Evolutionary conservation across 306 rosid genomes (phyloP), one percentile per base, ranked within the genome.

Genomic region (Cicer chorassanicum): DNA sequence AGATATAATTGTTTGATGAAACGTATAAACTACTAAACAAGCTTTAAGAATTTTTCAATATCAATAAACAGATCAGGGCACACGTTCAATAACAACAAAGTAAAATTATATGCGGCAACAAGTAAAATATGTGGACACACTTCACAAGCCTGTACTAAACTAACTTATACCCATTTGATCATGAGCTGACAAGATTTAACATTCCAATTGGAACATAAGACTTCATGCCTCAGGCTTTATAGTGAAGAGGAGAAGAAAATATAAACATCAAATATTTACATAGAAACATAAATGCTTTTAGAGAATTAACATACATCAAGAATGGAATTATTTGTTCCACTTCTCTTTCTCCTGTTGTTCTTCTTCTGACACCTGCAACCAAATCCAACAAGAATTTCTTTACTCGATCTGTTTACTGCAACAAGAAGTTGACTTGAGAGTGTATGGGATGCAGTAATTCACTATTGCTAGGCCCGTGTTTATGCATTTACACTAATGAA

Each of bases 291-390:
- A 50, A 74, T 71, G 81, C 6, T 72, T 49, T 29, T 64, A 38
- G 65, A 49, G 53, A 57, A 29, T 13, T 14, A 76, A 70, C 70
- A 68, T 82, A 86, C 89, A 41, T 75, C 78, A 55, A 80, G 74
- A 64, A 65, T 40, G 9, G 54, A 57, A 13, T 29, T 74, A 74
- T 68, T 70, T 38, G 54, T 67, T 45, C 68, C 72, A 24, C 6
- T 74, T 62, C 78, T 70, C 61, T 41, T 87, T 80, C 82, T 76
- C 61, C 64, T 84, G 61, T 18, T 84, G 61, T 18, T 70, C 70
- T 77, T 74, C 40, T 53, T 24, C 7, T 4, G 19, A 77, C 24
- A 45, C 55, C 63, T 73, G 74, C 70, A 8, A 63, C 44, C 72
- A 77, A 61, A 73, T 72, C 21, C 60, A 80, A 53, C n/a, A 71